Base-by-base conservation (phyloP, 306 rosid genomes). In the Medicago arabica region DNA sequence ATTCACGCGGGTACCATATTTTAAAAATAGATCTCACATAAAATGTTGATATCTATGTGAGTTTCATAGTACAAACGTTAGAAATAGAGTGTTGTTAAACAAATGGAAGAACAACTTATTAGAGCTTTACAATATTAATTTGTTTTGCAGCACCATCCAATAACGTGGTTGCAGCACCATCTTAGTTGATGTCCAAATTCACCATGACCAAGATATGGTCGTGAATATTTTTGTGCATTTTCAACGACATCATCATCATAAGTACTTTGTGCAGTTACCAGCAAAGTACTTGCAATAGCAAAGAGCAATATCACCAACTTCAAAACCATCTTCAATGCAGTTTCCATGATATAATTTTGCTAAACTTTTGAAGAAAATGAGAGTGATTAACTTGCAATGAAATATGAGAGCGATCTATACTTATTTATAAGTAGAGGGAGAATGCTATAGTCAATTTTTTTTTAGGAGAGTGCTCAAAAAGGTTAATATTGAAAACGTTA, bases 171-270 rank as follows among this genome's bases (percentile, higher is more conserved):
- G 57, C 23, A n/a, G 1, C 57, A 51, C 21, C 1, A 16, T 15
- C 9, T n/a, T 51, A n/a, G 9, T 4, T n/a, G 21, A 51, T 16
- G 19, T 15, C 19, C 19, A n/a, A 15, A 12, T 13, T 47, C 15
- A 44, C 50, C 17, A 49, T 15, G n/a, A 46, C 51, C 51, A 47
- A 47, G 8, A 47, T 5, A 5, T 47, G 8, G 53, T 13, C 14
- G 53, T 47, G 53, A 47, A 47, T 47, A 47, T 47, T 50, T 50
- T n/a, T 50, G 57, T 50, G 21, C 21, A 51, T 51, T 51, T 51
- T 51, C 25, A 16, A 23, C 7, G 2, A 10, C 11, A 53, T 16
- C 25, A 17, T 53, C 13, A 8, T 53, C 13, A 17, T 53, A 0
- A 17, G 5, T 17, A 9, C 59, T 53, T 53, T 53, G 23, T 53